Evolutionary conservation across 1,284 basidiomycete species (phyloP), one percentile per base, ranked within the genome.

Genomic region (Ustilago lituana): DNA sequence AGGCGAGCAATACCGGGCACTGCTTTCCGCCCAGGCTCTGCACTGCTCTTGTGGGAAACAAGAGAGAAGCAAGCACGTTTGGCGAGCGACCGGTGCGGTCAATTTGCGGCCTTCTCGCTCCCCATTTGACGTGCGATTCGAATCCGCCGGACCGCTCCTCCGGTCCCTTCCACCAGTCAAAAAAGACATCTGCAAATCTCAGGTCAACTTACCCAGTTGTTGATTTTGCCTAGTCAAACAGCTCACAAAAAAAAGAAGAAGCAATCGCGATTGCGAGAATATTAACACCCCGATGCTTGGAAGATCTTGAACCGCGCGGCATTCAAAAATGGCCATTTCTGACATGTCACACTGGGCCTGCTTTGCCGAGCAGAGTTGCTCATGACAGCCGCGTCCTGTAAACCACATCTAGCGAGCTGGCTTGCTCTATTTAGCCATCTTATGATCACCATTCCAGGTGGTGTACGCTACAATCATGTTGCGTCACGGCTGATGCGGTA

Each of bases 21-120:
- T n/a, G n/a, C n/a, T n/a, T n/a, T n/a, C n/a, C n/a, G n/a, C n/a
- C n/a, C n/a, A n/a, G 6, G 27, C 27, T 29, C 27, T 6, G 7
- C 27, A 29, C 12, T 6, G 6, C 7, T 26, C 14, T 32, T 35
- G 33, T 24, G 29, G 36, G 33, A 9, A 20, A 17, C 20, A 17
- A 19, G 10, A 22, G 19, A 12, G 43, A 20, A 32, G 8, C 4
- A 32, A 12, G 33, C 22, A n/a, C 22, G 24, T 19, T 43, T 33
- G 33, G 39, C 39, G 49, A 33, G 27, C 31, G 40, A 26, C 50
- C 61, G 50, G 54, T 45, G 38, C 62, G 62, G 51, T 58, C 46
- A 58, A 53, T 64, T 64, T n/a, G 46, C 55, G 61, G 61, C n/a
- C n/a, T n/a, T n/a, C n/a, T n/a, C n/a, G n/a, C n/a, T 32, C 39